Percentiles rank a stretch among this genome's conserved stretches.
These are phyloP conservation scores for Cystobasidium ongulense DNA, from an alignment of 768 basidiomycete genomes.

Conservation along the genomic window DNA sequence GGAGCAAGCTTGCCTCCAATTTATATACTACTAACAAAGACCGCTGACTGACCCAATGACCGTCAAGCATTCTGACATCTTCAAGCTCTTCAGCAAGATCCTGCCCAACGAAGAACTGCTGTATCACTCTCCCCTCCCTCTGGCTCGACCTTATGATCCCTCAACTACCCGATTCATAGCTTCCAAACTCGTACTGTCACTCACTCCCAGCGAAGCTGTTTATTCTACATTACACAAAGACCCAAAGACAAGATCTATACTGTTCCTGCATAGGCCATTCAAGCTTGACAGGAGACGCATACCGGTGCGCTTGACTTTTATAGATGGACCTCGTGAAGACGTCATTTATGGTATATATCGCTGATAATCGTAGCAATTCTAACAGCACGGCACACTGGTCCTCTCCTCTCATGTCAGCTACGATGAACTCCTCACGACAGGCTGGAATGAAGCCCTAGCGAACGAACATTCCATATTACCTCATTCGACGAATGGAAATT, in stretches of 20 bases:
- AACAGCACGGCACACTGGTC: conserved; percentile 26
- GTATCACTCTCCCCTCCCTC: conserved; percentile 23
- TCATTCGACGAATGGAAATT: background rate
- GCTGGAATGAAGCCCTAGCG: conserved; percentile 22
- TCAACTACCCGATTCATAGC: background rate
- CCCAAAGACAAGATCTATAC: background rate
- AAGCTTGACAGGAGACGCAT: conserved; percentile 21
- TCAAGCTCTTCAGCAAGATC: conserved; percentile 8
- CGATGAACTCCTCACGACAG: conserved; percentile 25
- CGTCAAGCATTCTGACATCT: conserved; percentile 19
- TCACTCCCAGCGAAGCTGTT: conserved; percentile 26
- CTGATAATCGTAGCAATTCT: background rate
- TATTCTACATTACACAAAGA: background rate
- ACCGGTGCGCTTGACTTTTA: background rate
- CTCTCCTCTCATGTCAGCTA: conserved; percentile 9
- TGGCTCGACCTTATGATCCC: conserved; percentile 8
- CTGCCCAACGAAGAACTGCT: conserved; percentile 23
- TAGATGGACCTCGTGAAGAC: background rate
- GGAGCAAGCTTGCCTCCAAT: too few species aligned
- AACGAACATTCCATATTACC: background rate
- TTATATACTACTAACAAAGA: background rate
- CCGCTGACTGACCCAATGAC: background rate
- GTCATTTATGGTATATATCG: background rate
- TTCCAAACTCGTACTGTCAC: background rate
- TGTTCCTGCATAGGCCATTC: conserved; percentile 24